Evolutionary conservation across 2,329 filamentous ascomycete genomes (phyloP).

Genomic region (Cercospora citrullina): DNA sequence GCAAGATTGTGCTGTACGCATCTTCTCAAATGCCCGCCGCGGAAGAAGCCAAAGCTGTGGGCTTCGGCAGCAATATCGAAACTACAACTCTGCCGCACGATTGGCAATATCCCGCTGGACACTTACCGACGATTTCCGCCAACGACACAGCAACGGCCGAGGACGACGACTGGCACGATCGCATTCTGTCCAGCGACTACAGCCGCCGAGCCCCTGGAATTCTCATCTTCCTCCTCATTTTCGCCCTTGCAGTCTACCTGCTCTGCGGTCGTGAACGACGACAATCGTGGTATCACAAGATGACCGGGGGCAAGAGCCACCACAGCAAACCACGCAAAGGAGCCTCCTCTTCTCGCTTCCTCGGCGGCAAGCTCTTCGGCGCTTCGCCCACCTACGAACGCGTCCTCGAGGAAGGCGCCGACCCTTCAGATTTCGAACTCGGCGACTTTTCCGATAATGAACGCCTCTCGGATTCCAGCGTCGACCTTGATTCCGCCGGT

Average conservation of each 20-base stretch:
- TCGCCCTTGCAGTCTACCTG: slow-evolving; percentile 69
- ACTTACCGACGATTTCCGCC: slow-evolving; percentile 36
- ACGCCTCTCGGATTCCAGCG: slow-evolving; percentile 25
- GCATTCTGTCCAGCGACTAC: slow-evolving; percentile 63
- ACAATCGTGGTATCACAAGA: slow-evolving; percentile 55
- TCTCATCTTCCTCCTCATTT: slow-evolving; percentile 72
- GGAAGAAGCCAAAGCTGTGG: slow-evolving; percentile 69
- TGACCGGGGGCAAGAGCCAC: slow-evolving; percentile 52
- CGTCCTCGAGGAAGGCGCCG: slow-evolving; percentile 73
- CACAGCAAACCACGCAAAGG: slow-evolving; percentile 3
- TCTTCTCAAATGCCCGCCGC: slow-evolving; percentile 78
- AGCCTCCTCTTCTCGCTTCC: slow-evolving; percentile 15
- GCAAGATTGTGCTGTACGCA: slow-evolving; percentile 94
- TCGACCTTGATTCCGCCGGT: slow-evolving; percentile 44
- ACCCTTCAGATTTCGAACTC: slow-evolving; percentile 75
- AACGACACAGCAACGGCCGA: slow-evolving; percentile 47
- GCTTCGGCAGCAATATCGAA: slow-evolving; percentile 83
- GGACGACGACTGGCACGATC: slow-evolving; percentile 57
- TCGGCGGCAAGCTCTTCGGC: slow-evolving; percentile 62
- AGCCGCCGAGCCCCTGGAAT: slow-evolving; percentile 71
- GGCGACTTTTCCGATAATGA: slow-evolving; percentile 62
- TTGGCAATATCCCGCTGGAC: slow-evolving; percentile 75
- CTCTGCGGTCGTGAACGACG: slow-evolving; percentile 78
- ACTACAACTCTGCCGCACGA: slow-evolving; percentile 52
- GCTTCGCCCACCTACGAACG: slow-evolving; percentile 68